Evolutionary conservation across 352 stramenopile species (phyloP).

Genomic region (Phytophthora pluvialis): DNA sequence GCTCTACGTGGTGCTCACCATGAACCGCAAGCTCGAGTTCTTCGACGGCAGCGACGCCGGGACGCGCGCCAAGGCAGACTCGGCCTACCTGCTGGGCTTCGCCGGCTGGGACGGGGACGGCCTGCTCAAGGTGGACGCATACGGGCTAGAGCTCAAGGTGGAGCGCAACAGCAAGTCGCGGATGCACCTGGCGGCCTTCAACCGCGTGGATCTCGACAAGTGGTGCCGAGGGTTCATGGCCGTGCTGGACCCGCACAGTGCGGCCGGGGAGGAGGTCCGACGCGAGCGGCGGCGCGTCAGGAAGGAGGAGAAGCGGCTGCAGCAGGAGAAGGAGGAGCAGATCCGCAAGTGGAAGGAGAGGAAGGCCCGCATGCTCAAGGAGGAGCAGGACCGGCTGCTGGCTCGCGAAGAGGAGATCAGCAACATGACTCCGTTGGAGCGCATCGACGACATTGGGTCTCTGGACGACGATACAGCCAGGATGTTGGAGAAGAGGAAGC

Average conservation of each 20-base stretch:
- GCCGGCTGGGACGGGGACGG: slow-evolving; percentile 80
- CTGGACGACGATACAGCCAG: slow-evolving; percentile 78
- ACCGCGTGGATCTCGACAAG: slow-evolving; percentile 83
- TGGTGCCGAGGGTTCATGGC: slow-evolving; percentile 82
- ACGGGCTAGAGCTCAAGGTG: slow-evolving; percentile 82
- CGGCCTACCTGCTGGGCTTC: slow-evolving; percentile 68
- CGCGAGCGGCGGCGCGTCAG: slow-evolving; percentile 60
- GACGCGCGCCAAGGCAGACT: slow-evolving; percentile 41
- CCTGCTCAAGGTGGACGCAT: slow-evolving; percentile 73
- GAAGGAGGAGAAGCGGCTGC: slow-evolving; percentile 66
- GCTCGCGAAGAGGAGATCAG: slow-evolving; percentile 73
- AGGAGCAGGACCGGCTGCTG: slow-evolving; percentile 59
- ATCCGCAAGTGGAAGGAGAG: slow-evolving; percentile 75
- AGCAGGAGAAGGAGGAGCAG: slow-evolving; percentile 67
- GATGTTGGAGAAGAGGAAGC: slow-evolving; percentile 79
- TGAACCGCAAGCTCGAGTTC: slow-evolving; percentile 84
- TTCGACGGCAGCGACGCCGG: slow-evolving; percentile 53
- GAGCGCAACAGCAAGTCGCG: slow-evolving; percentile 57
- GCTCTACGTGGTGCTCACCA: slow-evolving; percentile 75
- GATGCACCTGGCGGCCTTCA: slow-evolving; percentile 78
- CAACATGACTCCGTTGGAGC: slow-evolving; percentile 79
- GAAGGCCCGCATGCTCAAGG: slow-evolving; percentile 55
- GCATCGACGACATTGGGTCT: slow-evolving; percentile 65
- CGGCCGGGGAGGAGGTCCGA: slow-evolving; percentile 60
- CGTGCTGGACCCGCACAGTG: slow-evolving; percentile 73